Conservation (phyloP, 2,329 filamentous ascomycete species). For the Colletotrichum salicis region DNA sequence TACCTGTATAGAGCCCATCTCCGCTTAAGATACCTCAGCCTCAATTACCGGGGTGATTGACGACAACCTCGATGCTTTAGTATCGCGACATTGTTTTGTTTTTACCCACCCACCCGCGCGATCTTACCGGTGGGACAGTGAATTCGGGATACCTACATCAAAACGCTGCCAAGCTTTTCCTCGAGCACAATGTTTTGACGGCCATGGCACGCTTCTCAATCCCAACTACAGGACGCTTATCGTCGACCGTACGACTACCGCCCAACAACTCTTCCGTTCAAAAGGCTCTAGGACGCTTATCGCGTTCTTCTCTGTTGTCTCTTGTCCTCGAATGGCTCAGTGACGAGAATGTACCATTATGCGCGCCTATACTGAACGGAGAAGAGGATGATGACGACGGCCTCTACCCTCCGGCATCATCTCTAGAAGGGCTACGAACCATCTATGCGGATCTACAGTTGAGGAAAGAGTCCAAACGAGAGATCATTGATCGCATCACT, state of each 20-base stretch:
- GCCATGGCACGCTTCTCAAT: constrained; percentile 69
- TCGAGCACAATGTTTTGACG: constrained; percentile 1
- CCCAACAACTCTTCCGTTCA: constrained; percentile 71
- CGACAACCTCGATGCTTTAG: not conserved
- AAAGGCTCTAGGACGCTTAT: constrained; percentile 76
- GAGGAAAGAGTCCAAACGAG: constrained; percentile 69
- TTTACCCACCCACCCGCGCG: not conserved
- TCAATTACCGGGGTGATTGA: not conserved
- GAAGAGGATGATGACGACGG: constrained; percentile 71
- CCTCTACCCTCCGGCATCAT: constrained; percentile 74
- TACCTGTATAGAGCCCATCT: constrained; percentile 3
- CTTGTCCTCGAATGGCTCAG: constrained; percentile 83
- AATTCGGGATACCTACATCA: not conserved
- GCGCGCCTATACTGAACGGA: constrained; percentile 62
- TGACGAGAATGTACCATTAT: constrained; percentile 69
- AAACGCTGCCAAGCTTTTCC: not conserved
- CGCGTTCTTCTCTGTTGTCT: constrained; percentile 76
- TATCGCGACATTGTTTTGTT: not conserved
- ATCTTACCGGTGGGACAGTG: not conserved
- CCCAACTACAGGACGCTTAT: constrained; percentile 77
- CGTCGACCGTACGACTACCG: constrained; percentile 76
- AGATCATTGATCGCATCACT: constrained; percentile 71
- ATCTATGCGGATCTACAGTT: constrained; percentile 70
- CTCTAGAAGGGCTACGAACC: constrained; percentile 73
- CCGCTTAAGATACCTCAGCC: constrained; percentile 12